Evolutionary conservation across 2,329 filamentous ascomycete genomes (phyloP), one percentile per base, ranked within the genome.

Genomic region (Alternaria rosae): DNA sequence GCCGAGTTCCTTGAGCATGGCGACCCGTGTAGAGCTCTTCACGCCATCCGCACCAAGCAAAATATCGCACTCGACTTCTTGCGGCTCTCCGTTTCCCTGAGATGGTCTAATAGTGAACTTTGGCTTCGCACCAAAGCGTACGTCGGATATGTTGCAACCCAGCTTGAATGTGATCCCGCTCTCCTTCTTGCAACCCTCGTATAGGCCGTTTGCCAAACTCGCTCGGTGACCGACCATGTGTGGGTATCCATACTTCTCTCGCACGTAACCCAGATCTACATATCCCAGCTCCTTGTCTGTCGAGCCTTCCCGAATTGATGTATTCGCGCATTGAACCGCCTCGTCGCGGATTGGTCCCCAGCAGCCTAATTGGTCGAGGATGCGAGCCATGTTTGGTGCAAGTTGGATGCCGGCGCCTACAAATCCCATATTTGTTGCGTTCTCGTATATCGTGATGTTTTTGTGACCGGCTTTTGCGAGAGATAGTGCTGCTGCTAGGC

Each of bases 331-430:
- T 61, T 89, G 85, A 0, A 92, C 91, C 3, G 91, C 90, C 75
- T 93, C 91, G 38, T 83, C 85, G 65, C 87, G 87, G 64, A 95
- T 92, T 15, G 85, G 83, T 17, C 85, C 80, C 91, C 92, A 94
- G 61, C 91, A 90, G 10, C 89, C 92, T 41, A 94, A 81, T 13
- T 85, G 82, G 73, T 92, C 89, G 12, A 95, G 84, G 9, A 95
- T 91, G 3, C 91, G 86, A 4, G 89, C 89, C 85, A 94, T 91
- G 68, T 95, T 96, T 0, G 92, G 92, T 0, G 92, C 91, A 60
- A 94, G 84, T 76, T 96, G 92, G 67, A 95, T 94, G 6, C 92
- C 92, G 1, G 92, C 92, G 23, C 92, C 92, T 1, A 94, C 91
- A 70, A 94, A 94, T 6, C 92, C 92, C 5, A 94, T 84, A 67